Evolutionary conservation across 805 yeast species (phyloP).

Genomic region (Kodamaea restingae): DNA sequence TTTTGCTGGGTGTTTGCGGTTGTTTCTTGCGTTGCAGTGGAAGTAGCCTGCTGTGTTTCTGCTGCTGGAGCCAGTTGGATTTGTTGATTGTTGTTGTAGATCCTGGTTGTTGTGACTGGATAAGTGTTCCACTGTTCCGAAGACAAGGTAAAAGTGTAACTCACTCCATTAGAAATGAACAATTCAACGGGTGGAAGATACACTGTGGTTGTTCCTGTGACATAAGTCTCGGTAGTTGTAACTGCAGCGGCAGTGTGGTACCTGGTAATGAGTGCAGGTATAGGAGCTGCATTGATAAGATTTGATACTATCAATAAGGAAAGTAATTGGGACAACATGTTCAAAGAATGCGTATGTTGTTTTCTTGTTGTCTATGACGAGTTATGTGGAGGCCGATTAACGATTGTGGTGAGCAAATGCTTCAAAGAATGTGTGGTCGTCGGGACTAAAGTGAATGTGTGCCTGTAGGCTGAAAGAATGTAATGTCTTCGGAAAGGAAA

Average conservation of each 20-base stretch:
- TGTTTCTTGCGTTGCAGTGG: constrained; percentile 10
- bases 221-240: constrained; percentile 38
- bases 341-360: neutral
- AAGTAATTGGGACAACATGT: constrained; percentile 7
- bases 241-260: constrained; percentile 54
- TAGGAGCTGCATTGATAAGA: constrained; percentile 29
- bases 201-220: constrained; percentile 47
- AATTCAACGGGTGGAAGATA: constrained; percentile 51
- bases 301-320: constrained; percentile 16
- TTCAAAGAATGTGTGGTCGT: neutral
- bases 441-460: neutral
- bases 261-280: constrained; percentile 46
- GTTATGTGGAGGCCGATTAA: neutral
- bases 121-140: constrained; percentile 28
- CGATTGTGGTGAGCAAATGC: neutral
- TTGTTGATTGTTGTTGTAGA: constrained; percentile 13
- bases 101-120: constrained; percentile 33
- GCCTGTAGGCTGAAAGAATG: constrained; percentile 1
- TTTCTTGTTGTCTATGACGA: no score
- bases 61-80: constrained; percentile 13
- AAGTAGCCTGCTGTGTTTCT: neutral
- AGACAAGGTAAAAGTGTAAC: constrained; percentile 45
- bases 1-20: constrained; percentile 10
- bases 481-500: neutral
- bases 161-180: constrained; percentile 48